A percentile compares a stretch with the other conserved stretches of the same genome.
phyloP scores from a whole-genome alignment of 208 protist species.

The Wallacemonas rigidus region DNA sequence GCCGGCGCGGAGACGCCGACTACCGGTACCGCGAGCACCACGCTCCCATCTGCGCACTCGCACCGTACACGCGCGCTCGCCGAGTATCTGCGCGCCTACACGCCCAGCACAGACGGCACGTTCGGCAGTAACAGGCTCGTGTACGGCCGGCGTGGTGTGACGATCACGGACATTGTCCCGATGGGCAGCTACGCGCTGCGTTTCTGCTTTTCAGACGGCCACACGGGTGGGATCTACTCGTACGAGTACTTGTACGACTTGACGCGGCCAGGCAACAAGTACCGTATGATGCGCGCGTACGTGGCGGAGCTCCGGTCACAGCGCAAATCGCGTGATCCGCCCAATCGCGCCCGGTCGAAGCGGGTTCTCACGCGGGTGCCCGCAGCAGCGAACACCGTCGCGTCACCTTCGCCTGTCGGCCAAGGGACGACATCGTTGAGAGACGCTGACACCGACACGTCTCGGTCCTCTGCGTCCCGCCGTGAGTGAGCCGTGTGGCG shows the following conservation, averaged over 20 bases:
- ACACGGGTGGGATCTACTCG: constrained; percentile 82
- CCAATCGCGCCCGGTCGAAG: constrained; percentile 50
- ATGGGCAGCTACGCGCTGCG: constrained; percentile 88
- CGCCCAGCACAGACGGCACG: constrained; percentile 82
- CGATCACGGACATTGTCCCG: constrained; percentile 71
- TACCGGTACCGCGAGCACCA: neutral
- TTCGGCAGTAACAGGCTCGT: constrained; percentile 51
- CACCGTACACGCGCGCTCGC: constrained; percentile 64
- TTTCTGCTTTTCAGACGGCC: constrained; percentile 85
- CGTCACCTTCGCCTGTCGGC: neutral
- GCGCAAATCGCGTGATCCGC: constrained; percentile 71
- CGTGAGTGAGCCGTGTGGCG: too few relatives aligned
- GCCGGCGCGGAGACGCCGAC: neutral
- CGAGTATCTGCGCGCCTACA: constrained; percentile 84
- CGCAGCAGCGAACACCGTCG: neutral
- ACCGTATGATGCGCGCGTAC: constrained; percentile 80
- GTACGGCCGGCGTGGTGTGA: constrained; percentile 81
- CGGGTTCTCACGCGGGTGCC: neutral
- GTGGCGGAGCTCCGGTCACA: constrained; percentile 46
- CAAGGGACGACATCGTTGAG: too few relatives aligned
- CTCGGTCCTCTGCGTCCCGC: too few relatives aligned
- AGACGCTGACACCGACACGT: too few relatives aligned
- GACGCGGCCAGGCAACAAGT: constrained; percentile 52
- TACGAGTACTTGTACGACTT: constrained; percentile 87
- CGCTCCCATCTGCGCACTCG: neutral